Evolutionary conservation across 352 stramenopile species (phyloP).

Genomic region (Saprolegnia parasitica): DNA sequence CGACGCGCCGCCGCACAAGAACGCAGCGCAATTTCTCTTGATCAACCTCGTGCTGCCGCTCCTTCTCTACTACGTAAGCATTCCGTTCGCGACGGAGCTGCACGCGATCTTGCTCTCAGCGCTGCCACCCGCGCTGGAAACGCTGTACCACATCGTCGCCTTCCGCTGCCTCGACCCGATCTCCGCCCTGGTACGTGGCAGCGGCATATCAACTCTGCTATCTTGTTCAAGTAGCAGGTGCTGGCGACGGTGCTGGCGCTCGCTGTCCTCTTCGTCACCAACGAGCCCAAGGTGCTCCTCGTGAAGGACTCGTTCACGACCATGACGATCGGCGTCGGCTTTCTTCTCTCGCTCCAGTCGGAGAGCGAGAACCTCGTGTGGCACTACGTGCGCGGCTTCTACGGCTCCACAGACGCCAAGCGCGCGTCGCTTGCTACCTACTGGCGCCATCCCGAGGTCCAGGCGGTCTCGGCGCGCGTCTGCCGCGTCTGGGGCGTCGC

Average conservation of each 20-base stretch:
- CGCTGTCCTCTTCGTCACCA: background rate
- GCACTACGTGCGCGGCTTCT: conserved; percentile 24
- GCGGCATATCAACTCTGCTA: background rate
- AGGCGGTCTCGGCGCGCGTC: background rate
- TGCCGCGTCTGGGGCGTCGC: conserved; percentile 8
- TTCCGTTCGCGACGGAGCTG: background rate
- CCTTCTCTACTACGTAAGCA: conserved; percentile 12
- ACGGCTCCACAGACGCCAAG: conserved; percentile 21
- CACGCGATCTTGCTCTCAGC: conserved; percentile 1
- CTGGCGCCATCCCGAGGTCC: conserved; percentile 11
- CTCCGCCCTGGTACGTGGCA: background rate
- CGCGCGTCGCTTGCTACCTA: conserved; percentile 2
- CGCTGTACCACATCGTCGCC: conserved; percentile 3
- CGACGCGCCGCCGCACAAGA: conserved; percentile 5
- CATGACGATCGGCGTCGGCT: background rate
- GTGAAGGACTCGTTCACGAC: conserved; percentile 26
- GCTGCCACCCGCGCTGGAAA: conserved; percentile 13
- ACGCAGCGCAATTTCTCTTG: background rate
- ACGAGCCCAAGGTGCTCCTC: conserved; percentile 24
- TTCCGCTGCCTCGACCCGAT: conserved; percentile 17
- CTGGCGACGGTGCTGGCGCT: conserved; percentile 4
- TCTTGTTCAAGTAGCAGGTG: conserved; percentile 16
- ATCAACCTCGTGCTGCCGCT: conserved; percentile 16
- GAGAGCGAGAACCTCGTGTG: conserved; percentile 20
- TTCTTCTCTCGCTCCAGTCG: conserved; percentile 18